These are phyloP conservation scores for Cladophialophora bantiana DNA, from an alignment of 2,329 filamentous ascomycete genomes.

Conservation along the genomic window DNA sequence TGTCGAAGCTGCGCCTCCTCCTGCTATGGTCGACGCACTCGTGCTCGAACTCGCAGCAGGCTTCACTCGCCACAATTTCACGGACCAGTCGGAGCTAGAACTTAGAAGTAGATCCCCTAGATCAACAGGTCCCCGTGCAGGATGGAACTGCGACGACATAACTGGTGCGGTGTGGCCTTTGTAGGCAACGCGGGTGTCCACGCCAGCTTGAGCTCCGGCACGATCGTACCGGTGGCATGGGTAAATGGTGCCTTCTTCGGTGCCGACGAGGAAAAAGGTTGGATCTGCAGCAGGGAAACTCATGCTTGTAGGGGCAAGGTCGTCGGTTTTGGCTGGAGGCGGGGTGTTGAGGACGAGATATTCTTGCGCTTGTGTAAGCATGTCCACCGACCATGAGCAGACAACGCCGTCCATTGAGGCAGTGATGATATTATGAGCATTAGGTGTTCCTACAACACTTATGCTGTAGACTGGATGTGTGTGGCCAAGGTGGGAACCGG, in stretches of 20 bases:
- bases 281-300: conserved; percentile 94
- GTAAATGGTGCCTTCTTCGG: conserved; percentile 95
- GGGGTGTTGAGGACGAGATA: conserved; percentile 87
- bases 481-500: conserved; percentile 78
- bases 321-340: conserved; percentile 86
- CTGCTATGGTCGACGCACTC: conserved; percentile 53
- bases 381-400: conserved; percentile 97
- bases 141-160: conserved; percentile 96
- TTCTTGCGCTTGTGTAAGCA: conserved; percentile 96
- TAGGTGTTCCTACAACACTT: conserved; percentile 95
- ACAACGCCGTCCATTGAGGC: conserved; percentile 96
- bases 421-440: conserved; percentile 98
- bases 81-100: conserved; percentile 94
- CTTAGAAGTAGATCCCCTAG: conserved; percentile 91
- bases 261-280: conserved; percentile 96
- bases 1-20: conserved; percentile 46
- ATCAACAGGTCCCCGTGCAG: conserved; percentile 88
- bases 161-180: conserved; percentile 90
- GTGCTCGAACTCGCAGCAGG: conserved; percentile 51
- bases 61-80: conserved; percentile 94
- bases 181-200: conserved; percentile 88
- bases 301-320: conserved; percentile 92
- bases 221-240: conserved; percentile 97
- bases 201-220: conserved; percentile 93
- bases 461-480: conserved; percentile 96